Percentiles rank a stretch among this genome's conserved stretches.
phyloP scores from a whole-genome alignment of 2,329 filamentous ascomycete species.

The Emergomyces pasteurianus region DNA sequence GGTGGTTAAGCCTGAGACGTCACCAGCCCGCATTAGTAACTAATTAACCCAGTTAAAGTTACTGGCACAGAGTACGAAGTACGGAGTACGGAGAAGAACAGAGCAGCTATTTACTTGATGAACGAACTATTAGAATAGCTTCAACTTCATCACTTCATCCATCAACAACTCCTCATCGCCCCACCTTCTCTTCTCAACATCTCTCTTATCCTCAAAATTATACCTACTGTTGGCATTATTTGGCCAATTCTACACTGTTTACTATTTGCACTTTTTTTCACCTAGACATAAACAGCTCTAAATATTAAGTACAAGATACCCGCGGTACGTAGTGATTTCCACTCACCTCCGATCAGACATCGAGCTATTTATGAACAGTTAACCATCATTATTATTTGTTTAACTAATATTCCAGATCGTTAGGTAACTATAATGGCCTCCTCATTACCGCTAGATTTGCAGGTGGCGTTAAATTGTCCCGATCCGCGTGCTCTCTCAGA shows the following conservation, averaged over 20 bases:
- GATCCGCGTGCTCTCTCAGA: slow-evolving; percentile 38
- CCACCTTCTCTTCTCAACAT: not conserved
- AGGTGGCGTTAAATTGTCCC: slow-evolving; percentile 16
- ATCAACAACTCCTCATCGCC: not conserved
- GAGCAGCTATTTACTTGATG: too few species aligned
- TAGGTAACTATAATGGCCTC: slow-evolving; percentile 1
- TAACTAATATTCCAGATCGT: not conserved
- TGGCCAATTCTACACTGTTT: not conserved
- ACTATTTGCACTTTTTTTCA: not conserved
- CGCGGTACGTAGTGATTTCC: not conserved
- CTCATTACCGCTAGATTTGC: slow-evolving; percentile 8
- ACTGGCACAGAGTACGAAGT: too few species aligned
- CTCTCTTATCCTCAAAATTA: not conserved
- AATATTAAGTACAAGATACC: not conserved
- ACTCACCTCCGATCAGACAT: not conserved
- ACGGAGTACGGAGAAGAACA: too few species aligned
- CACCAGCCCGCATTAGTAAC: too few species aligned
- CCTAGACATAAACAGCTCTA: not conserved
- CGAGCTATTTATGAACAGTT: not conserved
- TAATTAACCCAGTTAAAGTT: too few species aligned
- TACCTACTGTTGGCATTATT: not conserved
- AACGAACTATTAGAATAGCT: too few species aligned
- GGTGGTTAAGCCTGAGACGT: not conserved
- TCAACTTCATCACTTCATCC: too few species aligned
- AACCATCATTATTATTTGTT: not conserved